A percentile compares a stretch with the other conserved stretches of the same genome.
These are phyloP conservation scores for Penicillium sp. DNA, from an alignment of 2,329 filamentous ascomycete genomes.

Conservation along the genomic window DNA sequence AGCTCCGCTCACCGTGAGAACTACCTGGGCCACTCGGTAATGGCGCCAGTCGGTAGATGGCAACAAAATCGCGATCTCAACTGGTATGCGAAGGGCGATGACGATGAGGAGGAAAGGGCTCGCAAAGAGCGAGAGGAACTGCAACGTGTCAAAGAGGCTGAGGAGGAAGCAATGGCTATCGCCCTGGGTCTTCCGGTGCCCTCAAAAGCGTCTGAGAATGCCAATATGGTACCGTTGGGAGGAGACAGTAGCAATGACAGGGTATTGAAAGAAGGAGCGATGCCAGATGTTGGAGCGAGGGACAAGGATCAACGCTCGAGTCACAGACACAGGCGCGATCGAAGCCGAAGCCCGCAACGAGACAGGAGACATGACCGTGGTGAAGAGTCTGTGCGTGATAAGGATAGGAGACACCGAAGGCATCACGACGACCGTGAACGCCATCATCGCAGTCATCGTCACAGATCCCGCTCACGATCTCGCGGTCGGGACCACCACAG, in stretches of 20 bases:
- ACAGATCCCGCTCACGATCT: conserved; percentile 33
- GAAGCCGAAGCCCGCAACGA: conserved; percentile 34
- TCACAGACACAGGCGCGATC: conserved; percentile 33
- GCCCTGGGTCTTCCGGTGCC: conserved; percentile 78
- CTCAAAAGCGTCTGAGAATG: conserved; percentile 62
- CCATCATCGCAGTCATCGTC: conserved; percentile 34
- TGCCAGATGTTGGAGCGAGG: conserved; percentile 27
- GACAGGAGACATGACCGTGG: conserved; percentile 32
- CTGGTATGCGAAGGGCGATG: conserved; percentile 64
- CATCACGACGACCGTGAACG: conserved; percentile 34
- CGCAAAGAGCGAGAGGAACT: conserved; percentile 70
- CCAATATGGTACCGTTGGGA: conserved; percentile 62
- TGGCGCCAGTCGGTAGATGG: conserved; percentile 90
- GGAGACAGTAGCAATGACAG: conserved; percentile 47
- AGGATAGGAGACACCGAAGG: conserved; percentile 50
- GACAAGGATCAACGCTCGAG: conserved; percentile 20
- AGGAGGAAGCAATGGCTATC: conserved; percentile 83
- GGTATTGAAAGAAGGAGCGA: conserved; percentile 27
- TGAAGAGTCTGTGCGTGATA: conserved; percentile 30
- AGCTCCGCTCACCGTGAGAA: conserved; percentile 84
- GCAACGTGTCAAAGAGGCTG: conserved; percentile 79
- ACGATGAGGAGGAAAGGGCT: conserved; percentile 47
- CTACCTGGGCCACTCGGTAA: conserved; percentile 84
- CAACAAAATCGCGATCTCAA: conserved; percentile 70
- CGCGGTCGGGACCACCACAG: conserved; percentile 27